These are phyloP conservation scores for Lodderomyces oxycetoniae DNA, from an alignment of 1,139 yeast genomes.

Conservation along the genomic window DNA sequence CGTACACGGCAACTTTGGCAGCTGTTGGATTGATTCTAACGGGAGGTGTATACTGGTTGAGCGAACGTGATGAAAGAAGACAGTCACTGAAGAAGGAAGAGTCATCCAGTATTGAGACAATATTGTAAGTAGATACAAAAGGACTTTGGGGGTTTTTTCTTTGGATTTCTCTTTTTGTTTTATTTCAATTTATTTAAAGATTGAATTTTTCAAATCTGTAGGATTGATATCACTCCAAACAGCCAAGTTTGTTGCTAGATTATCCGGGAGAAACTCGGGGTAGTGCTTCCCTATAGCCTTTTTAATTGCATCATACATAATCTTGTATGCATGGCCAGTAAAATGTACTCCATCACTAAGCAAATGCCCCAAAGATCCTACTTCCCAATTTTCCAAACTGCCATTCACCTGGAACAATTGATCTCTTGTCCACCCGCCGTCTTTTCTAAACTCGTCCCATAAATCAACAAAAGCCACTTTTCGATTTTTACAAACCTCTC, in stretches of 20 bases:
- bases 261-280: constrained; percentile 45
- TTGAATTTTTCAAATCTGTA: constrained; percentile 10
- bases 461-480: constrained; percentile 52
- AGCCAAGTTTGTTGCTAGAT: constrained; percentile 29
- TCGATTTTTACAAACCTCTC: constrained; percentile 39
- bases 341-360: constrained; percentile 66
- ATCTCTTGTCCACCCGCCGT: constrained; percentile 17
- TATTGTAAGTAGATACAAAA: too few species aligned
- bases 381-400: constrained; percentile 9
- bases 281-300: constrained; percentile 34
- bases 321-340: constrained; percentile 52
- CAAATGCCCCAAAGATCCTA: constrained; percentile 17
- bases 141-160: too few species aligned
- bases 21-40: constrained; percentile 40
- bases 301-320: constrained; percentile 44
- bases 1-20: constrained; percentile 44
- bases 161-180: too few species aligned
- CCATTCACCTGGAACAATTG: constrained; percentile 13
- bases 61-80: constrained; percentile 27
- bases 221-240: constrained; percentile 32
- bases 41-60: constrained; percentile 24
- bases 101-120: too few species aligned
- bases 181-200: constrained; percentile 5
- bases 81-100: background rate
- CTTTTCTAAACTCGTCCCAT: constrained; percentile 38